A percentile compares a stretch with the other conserved stretches of the same genome.
Evolutionary conservation across 805 yeast species (phyloP).

Genomic region (Peterozyma toletana): DNA sequence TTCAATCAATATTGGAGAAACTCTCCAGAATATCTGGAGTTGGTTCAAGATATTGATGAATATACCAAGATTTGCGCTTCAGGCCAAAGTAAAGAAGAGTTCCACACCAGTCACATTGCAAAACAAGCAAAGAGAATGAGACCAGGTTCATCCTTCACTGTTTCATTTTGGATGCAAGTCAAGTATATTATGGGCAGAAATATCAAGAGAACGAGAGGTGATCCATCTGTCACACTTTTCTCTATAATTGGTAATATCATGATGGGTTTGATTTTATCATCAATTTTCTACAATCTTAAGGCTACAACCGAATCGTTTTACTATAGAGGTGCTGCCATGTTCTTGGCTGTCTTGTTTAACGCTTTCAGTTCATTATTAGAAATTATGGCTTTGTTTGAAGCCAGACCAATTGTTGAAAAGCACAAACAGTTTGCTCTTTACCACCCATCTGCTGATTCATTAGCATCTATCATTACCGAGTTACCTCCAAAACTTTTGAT

Average conservation of each 20-base stretch:
- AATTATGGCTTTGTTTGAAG: conserved; percentile 32
- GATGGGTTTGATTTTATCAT: conserved; percentile 41
- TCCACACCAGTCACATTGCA: conserved; percentile 23
- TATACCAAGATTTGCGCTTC: conserved; percentile 14
- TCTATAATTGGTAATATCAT: conserved; percentile 30
- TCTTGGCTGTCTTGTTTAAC: conserved; percentile 32
- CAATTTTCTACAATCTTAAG: conserved; percentile 40
- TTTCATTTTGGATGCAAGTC: conserved; percentile 39
- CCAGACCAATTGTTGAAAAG: conserved; percentile 51
- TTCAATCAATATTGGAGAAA: conserved; percentile 43
- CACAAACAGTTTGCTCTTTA: conserved; percentile 52
- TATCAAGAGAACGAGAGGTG: conserved; percentile 34
- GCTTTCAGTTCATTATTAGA: conserved; percentile 38
- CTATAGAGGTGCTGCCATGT: conserved; percentile 29
- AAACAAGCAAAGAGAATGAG: conserved; percentile 35
- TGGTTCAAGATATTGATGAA: conserved; percentile 37
- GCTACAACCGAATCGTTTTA: conserved; percentile 33
- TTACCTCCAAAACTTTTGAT: conserved; percentile 41
- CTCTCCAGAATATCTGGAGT: conserved; percentile 31
- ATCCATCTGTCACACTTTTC: conserved; percentile 32
- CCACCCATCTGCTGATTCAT: conserved; percentile 58
- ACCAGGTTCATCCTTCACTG: conserved; percentile 37
- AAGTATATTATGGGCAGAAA: conserved; percentile 36
- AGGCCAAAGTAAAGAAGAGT: conserved; percentile 8
- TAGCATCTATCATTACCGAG: conserved; percentile 55